Percentiles rank a stretch among this genome's conserved stretches.
Evolutionary conservation across 805 yeast genomes (phyloP).

Genomic region (Kluyveromyces nonfermentans): DNA sequence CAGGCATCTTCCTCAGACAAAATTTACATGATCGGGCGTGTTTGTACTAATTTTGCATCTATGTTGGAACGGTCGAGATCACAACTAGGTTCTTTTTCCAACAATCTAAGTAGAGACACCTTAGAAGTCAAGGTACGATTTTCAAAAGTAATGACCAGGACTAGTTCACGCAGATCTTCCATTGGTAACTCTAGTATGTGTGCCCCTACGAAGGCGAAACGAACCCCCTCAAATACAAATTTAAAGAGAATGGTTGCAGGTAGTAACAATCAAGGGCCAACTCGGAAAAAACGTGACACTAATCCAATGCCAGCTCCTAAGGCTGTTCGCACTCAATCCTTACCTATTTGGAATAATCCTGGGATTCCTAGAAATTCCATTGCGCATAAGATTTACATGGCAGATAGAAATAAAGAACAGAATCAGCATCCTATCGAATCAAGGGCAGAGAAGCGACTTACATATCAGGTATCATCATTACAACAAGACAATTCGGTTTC

Average conservation of each 20-base stretch:
- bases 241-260: constrained; percentile 1
- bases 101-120: constrained; percentile 15
- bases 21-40: constrained; percentile 24
- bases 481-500: constrained; percentile 21
- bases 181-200: background rate
- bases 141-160: constrained; percentile 17
- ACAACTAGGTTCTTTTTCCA: background rate
- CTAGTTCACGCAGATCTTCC: constrained; percentile 8
- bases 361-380: constrained; percentile 23
- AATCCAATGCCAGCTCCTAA: constrained; percentile 39
- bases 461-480: constrained; percentile 17
- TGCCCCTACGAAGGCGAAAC: background rate
- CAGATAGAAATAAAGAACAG: constrained; percentile 24
- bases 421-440: constrained; percentile 3
- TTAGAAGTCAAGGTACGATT: constrained; percentile 27
- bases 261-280: background rate
- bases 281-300: constrained; percentile 25
- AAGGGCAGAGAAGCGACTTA: background rate
- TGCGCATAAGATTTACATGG: constrained; percentile 27
- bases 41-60: constrained; percentile 29
- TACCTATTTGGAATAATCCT: constrained; percentile 31
- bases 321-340: constrained; percentile 37
- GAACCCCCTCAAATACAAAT: constrained; percentile 1
- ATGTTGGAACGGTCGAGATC: constrained; percentile 19
- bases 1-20: constrained; percentile 7